A percentile compares a stretch with the other conserved stretches of the same genome.
These are phyloP conservation scores for Saccharomyces hybrid DNA, from an alignment of 1,139 yeast species.

Conservation along the genomic window DNA sequence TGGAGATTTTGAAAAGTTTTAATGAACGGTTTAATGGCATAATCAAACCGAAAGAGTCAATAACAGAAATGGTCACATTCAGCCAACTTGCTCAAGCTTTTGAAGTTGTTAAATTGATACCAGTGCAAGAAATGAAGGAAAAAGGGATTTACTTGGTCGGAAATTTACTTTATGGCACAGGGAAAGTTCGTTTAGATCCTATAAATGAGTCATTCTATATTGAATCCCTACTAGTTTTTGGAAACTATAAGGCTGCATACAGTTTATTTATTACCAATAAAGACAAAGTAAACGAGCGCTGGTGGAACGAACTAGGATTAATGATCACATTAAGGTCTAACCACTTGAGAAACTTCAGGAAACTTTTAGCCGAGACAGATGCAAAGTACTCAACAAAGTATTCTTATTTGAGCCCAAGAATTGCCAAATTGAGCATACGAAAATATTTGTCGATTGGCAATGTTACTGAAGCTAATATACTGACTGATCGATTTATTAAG, in stretches of 20 bases:
- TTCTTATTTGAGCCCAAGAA: slow-evolving; percentile 18
- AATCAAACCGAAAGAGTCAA: slow-evolving; percentile 1
- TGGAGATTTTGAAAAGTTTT: not conserved
- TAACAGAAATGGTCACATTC: slow-evolving; percentile 11
- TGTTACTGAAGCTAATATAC: slow-evolving; percentile 9
- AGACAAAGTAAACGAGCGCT: slow-evolving; percentile 28
- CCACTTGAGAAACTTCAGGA: slow-evolving; percentile 28
- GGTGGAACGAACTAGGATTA: slow-evolving; percentile 37
- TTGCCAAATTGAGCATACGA: slow-evolving; percentile 21
- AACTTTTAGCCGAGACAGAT: slow-evolving; percentile 16
- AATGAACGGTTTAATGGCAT: slow-evolving; percentile 2
- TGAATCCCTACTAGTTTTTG: slow-evolving; percentile 28
- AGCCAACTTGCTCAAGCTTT: slow-evolving; percentile 24
- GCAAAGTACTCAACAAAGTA: slow-evolving; percentile 11
- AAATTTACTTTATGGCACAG: slow-evolving; percentile 21
- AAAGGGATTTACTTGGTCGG: slow-evolving; percentile 25
- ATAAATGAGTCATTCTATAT: slow-evolving; percentile 31
- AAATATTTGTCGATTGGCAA: slow-evolving; percentile 18
- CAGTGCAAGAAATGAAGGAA: slow-evolving; percentile 13
- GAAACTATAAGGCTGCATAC: slow-evolving; percentile 26
- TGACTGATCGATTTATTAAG: slow-evolving; percentile 17
- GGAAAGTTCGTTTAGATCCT: slow-evolving; percentile 29
- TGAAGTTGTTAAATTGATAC: slow-evolving; percentile 24
- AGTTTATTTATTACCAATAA: slow-evolving; percentile 23
- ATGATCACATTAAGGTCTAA: slow-evolving; percentile 28